A percentile compares a stretch with the other conserved stretches of the same genome.
Conservation (phyloP, 305 asterid species). For the Striga hermonthica region DNA sequence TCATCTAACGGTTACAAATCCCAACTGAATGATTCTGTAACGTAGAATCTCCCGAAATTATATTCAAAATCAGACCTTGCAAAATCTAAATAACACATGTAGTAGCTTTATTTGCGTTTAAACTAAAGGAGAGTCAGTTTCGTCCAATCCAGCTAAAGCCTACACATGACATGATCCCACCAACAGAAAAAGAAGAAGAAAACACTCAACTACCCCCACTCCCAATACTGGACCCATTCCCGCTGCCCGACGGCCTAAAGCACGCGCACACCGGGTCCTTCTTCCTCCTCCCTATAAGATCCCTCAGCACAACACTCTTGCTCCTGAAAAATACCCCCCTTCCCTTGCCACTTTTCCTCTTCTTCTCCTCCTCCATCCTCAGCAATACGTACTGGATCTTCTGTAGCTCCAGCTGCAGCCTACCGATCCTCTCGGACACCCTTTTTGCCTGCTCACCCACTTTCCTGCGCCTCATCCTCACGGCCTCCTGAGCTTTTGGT, state of each 20-base stretch:
- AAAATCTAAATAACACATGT: too few relatives aligned
- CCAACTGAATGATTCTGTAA: too few relatives aligned
- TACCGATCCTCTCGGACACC: slow-evolving; percentile 80
- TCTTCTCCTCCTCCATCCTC: slow-evolving; percentile 80
- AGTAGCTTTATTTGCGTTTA: too few relatives aligned
- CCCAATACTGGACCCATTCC: slow-evolving; percentile 33
- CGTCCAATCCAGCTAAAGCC: too few relatives aligned
- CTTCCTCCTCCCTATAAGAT: slow-evolving; percentile 67
- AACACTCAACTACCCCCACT: slow-evolving; percentile 2
- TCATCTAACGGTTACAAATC: too few relatives aligned
- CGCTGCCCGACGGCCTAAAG: slow-evolving; percentile 58
- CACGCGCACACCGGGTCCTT: slow-evolving; percentile 74
- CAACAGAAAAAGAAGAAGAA: too few relatives aligned
- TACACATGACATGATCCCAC: too few relatives aligned
- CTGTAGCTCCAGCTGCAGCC: slow-evolving; percentile 83
- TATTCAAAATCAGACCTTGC: too few relatives aligned
- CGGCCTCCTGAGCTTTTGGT: slow-evolving; percentile 49
- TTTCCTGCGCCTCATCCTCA: slow-evolving; percentile 46
- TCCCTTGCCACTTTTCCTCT: slow-evolving; percentile 38
- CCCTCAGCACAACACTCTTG: slow-evolving; percentile 67
- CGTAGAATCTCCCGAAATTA: too few relatives aligned
- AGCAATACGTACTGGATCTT: slow-evolving; percentile 72
- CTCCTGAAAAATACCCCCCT: slow-evolving; percentile 25
- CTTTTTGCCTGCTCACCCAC: slow-evolving; percentile 73
- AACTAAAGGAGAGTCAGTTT: too few relatives aligned